phyloP scores from a whole-genome alignment of 495 filamentous ascomycete species.

The Hypoxylon cercidicola region DNA sequence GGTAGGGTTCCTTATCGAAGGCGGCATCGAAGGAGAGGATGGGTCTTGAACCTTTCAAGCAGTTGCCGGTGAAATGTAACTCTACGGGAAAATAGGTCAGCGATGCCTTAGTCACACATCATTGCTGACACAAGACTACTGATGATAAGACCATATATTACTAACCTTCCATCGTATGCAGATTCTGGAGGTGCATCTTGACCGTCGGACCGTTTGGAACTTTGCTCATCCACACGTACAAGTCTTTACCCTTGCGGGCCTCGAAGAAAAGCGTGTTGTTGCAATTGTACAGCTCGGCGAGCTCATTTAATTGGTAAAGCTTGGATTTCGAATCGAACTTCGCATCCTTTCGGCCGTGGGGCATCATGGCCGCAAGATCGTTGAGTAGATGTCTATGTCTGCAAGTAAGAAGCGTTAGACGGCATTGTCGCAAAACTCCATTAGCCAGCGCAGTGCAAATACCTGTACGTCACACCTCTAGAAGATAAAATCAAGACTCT shows the following conservation, averaged over 20 bases:
- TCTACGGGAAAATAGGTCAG: slow-evolving; percentile 57
- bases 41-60: slow-evolving; percentile 94
- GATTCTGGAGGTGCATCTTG: slow-evolving; percentile 82
- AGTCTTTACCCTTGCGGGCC: slow-evolving; percentile 91
- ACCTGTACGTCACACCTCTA: slow-evolving; percentile 89
- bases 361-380: slow-evolving; percentile 88
- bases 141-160: slow-evolving; percentile 36
- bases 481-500: slow-evolving; percentile 90
- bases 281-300: slow-evolving; percentile 98
- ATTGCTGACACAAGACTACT: background rate
- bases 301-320: slow-evolving; percentile 91
- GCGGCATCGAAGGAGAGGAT: slow-evolving; percentile 88
- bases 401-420: slow-evolving; percentile 6
- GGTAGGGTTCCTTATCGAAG: slow-evolving; percentile 80
- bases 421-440: slow-evolving; percentile 8
- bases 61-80: slow-evolving; percentile 96
- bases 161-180: slow-evolving; percentile 47
- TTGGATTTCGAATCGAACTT: slow-evolving; percentile 98
- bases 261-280: slow-evolving; percentile 99
- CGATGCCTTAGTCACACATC: background rate
- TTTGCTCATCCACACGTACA: slow-evolving; percentile 93
- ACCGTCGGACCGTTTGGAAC: slow-evolving; percentile 88
- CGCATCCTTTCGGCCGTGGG: slow-evolving; percentile 91
- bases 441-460: slow-evolving; percentile 22
- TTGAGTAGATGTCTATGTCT: slow-evolving; percentile 93